These are phyloP conservation scores for Saksenaea vasiformis DNA, from an alignment of 371 early-diverging fungal species.

Conservation along the genomic window DNA sequence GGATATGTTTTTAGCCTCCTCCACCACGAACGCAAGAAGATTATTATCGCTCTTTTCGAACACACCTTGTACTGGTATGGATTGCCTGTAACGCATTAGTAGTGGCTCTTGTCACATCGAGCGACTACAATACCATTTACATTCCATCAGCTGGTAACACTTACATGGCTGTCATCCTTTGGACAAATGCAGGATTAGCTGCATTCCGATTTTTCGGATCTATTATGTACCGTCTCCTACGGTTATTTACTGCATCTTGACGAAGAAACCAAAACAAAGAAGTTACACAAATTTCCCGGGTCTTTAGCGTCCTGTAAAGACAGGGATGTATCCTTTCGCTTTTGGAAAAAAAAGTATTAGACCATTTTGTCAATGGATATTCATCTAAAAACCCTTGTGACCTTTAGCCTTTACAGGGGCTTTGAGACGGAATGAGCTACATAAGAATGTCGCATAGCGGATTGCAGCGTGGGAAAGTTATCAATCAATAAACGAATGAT, in stretches of 20 bases:
- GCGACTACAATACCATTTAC: slow-evolving; percentile 33
- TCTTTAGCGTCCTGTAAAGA: too few relatives aligned
- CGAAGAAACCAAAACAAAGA: too few relatives aligned
- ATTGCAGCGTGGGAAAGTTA: too few relatives aligned
- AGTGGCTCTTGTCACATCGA: slow-evolving; percentile 57
- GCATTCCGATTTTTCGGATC: slow-evolving; percentile 82
- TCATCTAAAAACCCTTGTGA: too few relatives aligned
- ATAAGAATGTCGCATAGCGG: too few relatives aligned
- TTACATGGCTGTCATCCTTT: slow-evolving; percentile 83
- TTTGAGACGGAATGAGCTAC: too few relatives aligned
- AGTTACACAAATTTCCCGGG: too few relatives aligned
- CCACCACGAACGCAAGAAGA: slow-evolving; percentile 76
- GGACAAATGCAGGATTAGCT: slow-evolving; percentile 83
- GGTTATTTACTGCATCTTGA: slow-evolving; percentile 23
- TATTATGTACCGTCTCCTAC: slow-evolving; percentile 67
- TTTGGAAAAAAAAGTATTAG: too few relatives aligned
- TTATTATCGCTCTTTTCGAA: slow-evolving; percentile 85
- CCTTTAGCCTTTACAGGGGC: too few relatives aligned
- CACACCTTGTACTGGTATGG: slow-evolving; percentile 81
- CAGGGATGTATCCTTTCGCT: too few relatives aligned
- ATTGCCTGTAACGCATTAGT: slow-evolving; percentile 81
- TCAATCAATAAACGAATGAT: too few relatives aligned
- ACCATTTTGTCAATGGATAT: too few relatives aligned
- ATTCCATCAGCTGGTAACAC: slow-evolving; percentile 49
- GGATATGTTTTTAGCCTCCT: slow-evolving; percentile 28